These are phyloP conservation scores for Neoascochyta sp. DNA, from an alignment of 2,329 filamentous ascomycete species.

Conservation along the genomic window DNA sequence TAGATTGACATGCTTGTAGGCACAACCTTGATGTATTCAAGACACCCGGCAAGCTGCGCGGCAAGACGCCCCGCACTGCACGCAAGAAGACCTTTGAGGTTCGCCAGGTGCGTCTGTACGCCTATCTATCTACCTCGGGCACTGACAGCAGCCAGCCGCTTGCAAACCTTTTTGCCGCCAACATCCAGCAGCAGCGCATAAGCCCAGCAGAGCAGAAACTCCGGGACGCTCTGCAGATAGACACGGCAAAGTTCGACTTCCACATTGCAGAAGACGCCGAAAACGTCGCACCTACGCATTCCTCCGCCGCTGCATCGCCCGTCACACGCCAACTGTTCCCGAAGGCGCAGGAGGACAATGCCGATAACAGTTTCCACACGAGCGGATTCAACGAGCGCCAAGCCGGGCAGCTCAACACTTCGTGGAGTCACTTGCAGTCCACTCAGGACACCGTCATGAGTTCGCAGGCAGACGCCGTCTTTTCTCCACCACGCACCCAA, in stretches of 20 bases:
- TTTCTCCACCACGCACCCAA: slow-evolving; percentile 31
- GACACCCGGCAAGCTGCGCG: slow-evolving; percentile 77
- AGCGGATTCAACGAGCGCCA: slow-evolving; percentile 43
- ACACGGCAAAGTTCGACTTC: slow-evolving; percentile 58
- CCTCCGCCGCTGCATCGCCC: slow-evolving; percentile 25
- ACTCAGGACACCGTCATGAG: slow-evolving; percentile 31
- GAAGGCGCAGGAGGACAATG: slow-evolving; percentile 24
- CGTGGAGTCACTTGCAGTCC: slow-evolving; percentile 18
- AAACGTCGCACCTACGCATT: slow-evolving; percentile 23
- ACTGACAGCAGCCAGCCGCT: slow-evolving; percentile 42
- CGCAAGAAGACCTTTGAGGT: slow-evolving; percentile 58
- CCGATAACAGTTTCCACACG: slow-evolving; percentile 18
- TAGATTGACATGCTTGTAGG: slow-evolving; percentile 51
- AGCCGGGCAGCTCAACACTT: slow-evolving; percentile 29
- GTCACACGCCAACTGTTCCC: slow-evolving; percentile 28
- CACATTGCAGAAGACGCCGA: slow-evolving; percentile 56
- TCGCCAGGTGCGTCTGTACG: slow-evolving; percentile 60
- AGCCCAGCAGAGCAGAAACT: slow-evolving; percentile 51
- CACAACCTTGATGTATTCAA: slow-evolving; percentile 96
- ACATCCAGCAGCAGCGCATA: slow-evolving; percentile 46
- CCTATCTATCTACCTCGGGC: slow-evolving; percentile 40
- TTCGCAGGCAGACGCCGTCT: slow-evolving; percentile 28
- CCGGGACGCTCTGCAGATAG: slow-evolving; percentile 49
- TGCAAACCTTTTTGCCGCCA: slow-evolving; percentile 48
- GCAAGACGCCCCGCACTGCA: slow-evolving; percentile 71